Evolutionary conservation across 176 grass and related monocot genomes (phyloP).

Genomic region (Cenchrus purpureus): DNA sequence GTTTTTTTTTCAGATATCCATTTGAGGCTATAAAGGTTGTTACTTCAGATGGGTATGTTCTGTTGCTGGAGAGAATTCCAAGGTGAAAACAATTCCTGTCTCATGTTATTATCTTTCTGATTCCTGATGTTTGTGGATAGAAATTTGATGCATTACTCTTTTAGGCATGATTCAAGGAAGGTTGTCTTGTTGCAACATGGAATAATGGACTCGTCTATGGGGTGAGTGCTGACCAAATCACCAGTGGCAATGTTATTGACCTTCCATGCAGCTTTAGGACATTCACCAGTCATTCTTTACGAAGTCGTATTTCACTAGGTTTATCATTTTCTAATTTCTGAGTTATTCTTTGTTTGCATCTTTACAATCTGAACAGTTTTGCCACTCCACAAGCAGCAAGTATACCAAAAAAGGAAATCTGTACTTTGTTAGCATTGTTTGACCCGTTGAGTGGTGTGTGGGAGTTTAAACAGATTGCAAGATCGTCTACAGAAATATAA

Average conservation of each 20-base stretch:
- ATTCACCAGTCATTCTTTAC: slow-evolving; percentile 4
- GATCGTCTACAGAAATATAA: neutral
- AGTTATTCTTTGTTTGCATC: slow-evolving; percentile 11
- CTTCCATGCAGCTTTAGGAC: slow-evolving; percentile 5
- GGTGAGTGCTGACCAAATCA: slow-evolving; percentile 61
- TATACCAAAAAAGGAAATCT: neutral
- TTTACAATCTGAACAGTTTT: slow-evolving; percentile 9
- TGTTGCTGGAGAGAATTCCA: slow-evolving; percentile 93
- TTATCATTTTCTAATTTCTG: neutral
- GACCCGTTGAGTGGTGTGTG: neutral
- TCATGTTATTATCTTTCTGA: slow-evolving; percentile 9
- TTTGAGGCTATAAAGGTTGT: slow-evolving; percentile 92
- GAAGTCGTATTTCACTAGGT: neutral
- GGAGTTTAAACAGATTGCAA: neutral
- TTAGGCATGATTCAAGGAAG: slow-evolving; percentile 86
- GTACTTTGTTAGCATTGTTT: neutral
- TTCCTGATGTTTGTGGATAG: slow-evolving; percentile 21
- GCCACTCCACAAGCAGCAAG: neutral
- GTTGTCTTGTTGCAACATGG: slow-evolving; percentile 94
- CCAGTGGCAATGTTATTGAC: neutral
- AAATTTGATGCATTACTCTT: slow-evolving; percentile 36
- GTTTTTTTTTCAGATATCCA: slow-evolving; percentile 66
- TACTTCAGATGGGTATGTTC: slow-evolving; percentile 96
- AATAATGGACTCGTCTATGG: slow-evolving; percentile 97
- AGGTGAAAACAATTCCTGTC: slow-evolving; percentile 55